phyloP scores from a whole-genome alignment of 2,329 filamentous ascomycete species.

The Chaetomium sp. region DNA sequence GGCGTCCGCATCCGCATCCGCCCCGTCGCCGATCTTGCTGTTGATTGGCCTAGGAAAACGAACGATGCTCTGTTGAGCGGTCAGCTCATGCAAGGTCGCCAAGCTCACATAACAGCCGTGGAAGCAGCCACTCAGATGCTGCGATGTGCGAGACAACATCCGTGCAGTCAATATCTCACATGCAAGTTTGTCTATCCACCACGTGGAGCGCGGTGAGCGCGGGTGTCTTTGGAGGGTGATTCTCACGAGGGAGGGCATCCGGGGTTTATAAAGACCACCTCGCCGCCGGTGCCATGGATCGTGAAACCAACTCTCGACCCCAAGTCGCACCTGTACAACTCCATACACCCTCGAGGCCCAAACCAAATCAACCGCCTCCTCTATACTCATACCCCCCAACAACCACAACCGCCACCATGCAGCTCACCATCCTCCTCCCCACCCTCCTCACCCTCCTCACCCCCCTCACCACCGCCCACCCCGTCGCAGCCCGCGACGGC shows the following conservation, averaged over 20 bases:
- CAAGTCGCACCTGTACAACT: not conserved
- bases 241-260: not conserved
- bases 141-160: slow-evolving; percentile 7
- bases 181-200: not conserved
- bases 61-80: not conserved
- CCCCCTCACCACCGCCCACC: slow-evolving; percentile 1
- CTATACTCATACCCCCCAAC: not conserved
- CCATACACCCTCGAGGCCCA: not conserved
- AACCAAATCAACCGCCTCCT: not conserved
- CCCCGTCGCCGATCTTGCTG: not conserved
- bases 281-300: not conserved
- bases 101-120: not conserved
- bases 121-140: slow-evolving; percentile 1
- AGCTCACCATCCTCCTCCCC: slow-evolving; percentile 13
- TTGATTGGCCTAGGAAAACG: slow-evolving; percentile 4
- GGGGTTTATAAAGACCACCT: not conserved
- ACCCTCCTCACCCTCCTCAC: slow-evolving; percentile 8
- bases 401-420: slow-evolving; percentile 16
- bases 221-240: not conserved
- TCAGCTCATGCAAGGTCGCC: slow-evolving; percentile 17
- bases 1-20: not conserved
- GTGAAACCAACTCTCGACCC: not conserved
- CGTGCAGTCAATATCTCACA: not conserved
- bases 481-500: too few species aligned
- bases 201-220: not conserved